phyloP scores from a whole-genome alignment of 1,284 basidiomycete genomes.

The Ganoderma boninense region DNA sequence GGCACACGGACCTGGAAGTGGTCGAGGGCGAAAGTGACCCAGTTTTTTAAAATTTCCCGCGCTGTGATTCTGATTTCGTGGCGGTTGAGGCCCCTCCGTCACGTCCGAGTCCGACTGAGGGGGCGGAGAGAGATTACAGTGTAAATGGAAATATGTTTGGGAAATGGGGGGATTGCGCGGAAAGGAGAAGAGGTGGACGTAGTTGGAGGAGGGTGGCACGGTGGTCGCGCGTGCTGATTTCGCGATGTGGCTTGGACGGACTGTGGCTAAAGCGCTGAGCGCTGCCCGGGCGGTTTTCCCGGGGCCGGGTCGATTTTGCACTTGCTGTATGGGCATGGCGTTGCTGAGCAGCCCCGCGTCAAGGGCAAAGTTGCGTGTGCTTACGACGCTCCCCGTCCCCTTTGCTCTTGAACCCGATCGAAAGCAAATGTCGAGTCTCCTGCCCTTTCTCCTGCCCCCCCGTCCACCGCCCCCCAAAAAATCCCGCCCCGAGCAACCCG shows the following conservation, averaged over 20 bases:
- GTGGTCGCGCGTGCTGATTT: no score
- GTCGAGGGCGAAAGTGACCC: constrained; percentile 68
- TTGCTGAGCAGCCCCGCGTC: no score
- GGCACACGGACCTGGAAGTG: constrained; percentile 61
- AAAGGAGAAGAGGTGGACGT: no score
- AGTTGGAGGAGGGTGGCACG: no score
- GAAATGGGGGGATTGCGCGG: no score
- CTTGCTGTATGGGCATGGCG: no score
- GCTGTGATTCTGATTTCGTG: constrained; percentile 66
- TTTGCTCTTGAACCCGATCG: not conserved
- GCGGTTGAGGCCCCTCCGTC: constrained; percentile 19
- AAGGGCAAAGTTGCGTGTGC: not conserved
- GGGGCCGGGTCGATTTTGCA: no score
- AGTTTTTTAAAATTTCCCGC: constrained; percentile 71
- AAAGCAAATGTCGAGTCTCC: not conserved
- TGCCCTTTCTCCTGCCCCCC: not conserved
- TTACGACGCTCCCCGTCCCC: not conserved
- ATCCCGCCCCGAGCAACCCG: constrained; percentile 1
- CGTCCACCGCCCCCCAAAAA: constrained; percentile 1
- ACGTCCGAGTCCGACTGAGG: not conserved
- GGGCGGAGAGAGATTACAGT: not conserved
- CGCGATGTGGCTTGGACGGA: no score
- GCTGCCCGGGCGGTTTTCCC: no score
- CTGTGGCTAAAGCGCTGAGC: no score
- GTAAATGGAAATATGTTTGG: no score